phyloP scores from a whole-genome alignment of 495 filamentous ascomycete genomes.

The Cercophora scortea region DNA sequence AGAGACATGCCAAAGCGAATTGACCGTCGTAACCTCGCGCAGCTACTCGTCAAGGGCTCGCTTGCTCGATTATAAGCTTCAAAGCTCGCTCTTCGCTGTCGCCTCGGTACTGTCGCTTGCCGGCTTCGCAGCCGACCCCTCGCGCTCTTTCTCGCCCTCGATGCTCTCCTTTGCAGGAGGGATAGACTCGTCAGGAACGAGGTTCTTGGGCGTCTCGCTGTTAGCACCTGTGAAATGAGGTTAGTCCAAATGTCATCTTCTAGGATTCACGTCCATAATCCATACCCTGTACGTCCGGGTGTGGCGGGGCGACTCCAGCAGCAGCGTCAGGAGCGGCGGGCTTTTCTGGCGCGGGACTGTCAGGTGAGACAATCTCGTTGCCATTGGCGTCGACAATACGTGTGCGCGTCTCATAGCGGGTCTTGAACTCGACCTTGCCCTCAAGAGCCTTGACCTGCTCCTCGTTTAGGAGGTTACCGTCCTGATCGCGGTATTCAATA shows the following conservation, averaged over 20 bases:
- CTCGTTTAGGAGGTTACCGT: conserved; percentile 80
- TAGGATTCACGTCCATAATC: background rate
- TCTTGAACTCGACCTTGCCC: conserved; percentile 91
- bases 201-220: conserved; percentile 19
- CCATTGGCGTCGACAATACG: conserved; percentile 70
- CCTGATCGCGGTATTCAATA: conserved; percentile 89
- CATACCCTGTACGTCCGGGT: conserved; percentile 69
- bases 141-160: conserved; percentile 53
- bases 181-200: conserved; percentile 32
- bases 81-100: conserved; percentile 16
- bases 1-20: too few species aligned
- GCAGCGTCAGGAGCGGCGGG: conserved; percentile 3
- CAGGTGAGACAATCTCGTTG: conserved; percentile 52
- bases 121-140: conserved; percentile 55
- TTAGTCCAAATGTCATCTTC: conserved; percentile 13
- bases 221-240: conserved; percentile 13
- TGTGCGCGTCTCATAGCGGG: conserved; percentile 85
- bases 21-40: too few species aligned
- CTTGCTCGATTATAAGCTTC: too few species aligned
- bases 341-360: conserved; percentile 17
- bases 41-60: too few species aligned
- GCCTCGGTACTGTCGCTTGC: conserved; percentile 73
- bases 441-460: conserved; percentile 75
- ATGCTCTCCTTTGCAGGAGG: conserved; percentile 49
- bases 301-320: conserved; percentile 59